Base-by-base conservation (phyloP, 306 rosid genomes). In the Citrullus amarus region DNA sequence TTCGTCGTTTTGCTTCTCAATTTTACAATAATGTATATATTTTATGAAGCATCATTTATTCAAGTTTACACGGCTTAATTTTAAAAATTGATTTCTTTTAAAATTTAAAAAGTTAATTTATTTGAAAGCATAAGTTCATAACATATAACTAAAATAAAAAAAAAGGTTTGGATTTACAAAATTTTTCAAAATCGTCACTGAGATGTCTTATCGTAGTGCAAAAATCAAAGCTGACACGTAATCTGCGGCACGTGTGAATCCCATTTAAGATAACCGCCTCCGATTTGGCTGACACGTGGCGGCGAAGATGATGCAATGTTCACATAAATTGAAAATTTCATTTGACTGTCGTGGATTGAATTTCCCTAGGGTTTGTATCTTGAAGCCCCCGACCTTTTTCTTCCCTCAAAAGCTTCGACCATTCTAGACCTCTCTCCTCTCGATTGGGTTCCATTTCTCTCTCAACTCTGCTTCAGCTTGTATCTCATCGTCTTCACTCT, bases 211-310 rank as follows among this genome's bases (percentile, higher is more conserved):
- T 48, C 53, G 5, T 3, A 48, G 54, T 48, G 1, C 15, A 41
- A 68, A 43, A 44, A 46, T 25, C 14, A 13, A 44, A 25, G 8
- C 36, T 46, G 56, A 46, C 76, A 44, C 57, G 76, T 44, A 51
- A 50, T 28, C 58, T 50, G 15, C 44, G 61, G 43, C 77, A 73
- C 61, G 77, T 73, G 77, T 73, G 77, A 72, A 73, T 4, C 60
- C 60, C 9, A 50, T 25, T 50, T 1, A 16, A 72, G 75, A 43
- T 43, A 68, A 43, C 75, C 34, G 75, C 60, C 5, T 28, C 51
- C 16, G 6, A 73, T 51, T 44, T 32, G 60, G 60, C 5, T 15
- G 77, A 50, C 77, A 73, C 77, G 43, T 74, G 28, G 78, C 62
- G 34, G 48, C 14, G 15, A 74, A 74, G 48, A 44, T 10, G 50